Evolutionary conservation across 768 basidiomycete genomes (phyloP).

Genomic region (Boletellus ananiceps): DNA sequence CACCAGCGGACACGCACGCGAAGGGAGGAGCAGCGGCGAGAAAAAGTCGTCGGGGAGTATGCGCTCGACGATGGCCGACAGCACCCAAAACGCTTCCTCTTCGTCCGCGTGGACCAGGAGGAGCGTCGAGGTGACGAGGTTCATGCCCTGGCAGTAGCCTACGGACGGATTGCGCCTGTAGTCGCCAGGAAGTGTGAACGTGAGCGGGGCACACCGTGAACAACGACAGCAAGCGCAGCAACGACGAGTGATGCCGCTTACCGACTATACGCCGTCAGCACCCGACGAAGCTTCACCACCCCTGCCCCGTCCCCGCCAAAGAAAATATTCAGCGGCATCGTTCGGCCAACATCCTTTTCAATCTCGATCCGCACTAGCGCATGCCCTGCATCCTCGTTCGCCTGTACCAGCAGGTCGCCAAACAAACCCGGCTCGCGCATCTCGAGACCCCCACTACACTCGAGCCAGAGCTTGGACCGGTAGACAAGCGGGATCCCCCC

Average conservation of each 20-base stretch:
- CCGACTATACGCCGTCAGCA: slow-evolving; percentile 91
- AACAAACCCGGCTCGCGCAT: slow-evolving; percentile 91
- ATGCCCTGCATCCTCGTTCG: slow-evolving; percentile 37
- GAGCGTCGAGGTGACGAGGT: slow-evolving; percentile 91
- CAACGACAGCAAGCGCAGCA: no score
- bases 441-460: slow-evolving; percentile 91
- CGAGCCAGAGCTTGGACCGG: slow-evolving; percentile 86
- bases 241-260: slow-evolving; percentile 32
- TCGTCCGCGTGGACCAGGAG: slow-evolving; percentile 91
- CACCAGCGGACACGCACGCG: slow-evolving; percentile 90
- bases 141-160: slow-evolving; percentile 95
- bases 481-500: slow-evolving; percentile 85
- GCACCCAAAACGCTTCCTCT: slow-evolving; percentile 96
- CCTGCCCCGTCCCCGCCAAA: slow-evolving; percentile 97
- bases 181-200: no score
- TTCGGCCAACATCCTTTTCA: slow-evolving; percentile 91
- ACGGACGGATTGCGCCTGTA: slow-evolving; percentile 83
- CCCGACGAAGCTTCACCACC: slow-evolving; percentile 84
- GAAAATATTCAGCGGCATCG: slow-evolving; percentile 93
- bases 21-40: slow-evolving; percentile 86
- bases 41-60: slow-evolving; percentile 92
- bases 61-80: slow-evolving; percentile 82
- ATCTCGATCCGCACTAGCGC: slow-evolving; percentile 70
- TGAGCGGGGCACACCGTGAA: no score
- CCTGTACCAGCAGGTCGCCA: slow-evolving; percentile 67